A percentile compares a stretch with the other conserved stretches of the same genome.
Conservation (phyloP, 2,329 filamentous ascomycete genomes). For the Stagonosporopsis chrysanthemi region DNA sequence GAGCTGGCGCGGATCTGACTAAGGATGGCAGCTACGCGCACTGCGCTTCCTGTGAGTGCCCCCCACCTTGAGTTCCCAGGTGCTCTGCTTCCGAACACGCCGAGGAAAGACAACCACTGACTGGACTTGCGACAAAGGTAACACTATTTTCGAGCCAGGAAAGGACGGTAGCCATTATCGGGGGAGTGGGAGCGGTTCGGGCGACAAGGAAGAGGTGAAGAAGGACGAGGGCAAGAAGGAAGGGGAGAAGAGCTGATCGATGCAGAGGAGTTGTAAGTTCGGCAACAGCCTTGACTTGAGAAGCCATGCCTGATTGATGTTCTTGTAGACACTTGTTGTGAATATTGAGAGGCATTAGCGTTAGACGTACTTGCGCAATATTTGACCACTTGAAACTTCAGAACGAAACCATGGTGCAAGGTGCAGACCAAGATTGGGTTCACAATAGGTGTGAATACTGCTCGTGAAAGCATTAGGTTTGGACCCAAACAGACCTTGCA, state of each 20-base stretch:
- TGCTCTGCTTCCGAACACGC: not conserved
- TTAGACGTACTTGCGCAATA: not conserved
- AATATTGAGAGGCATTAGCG: not conserved
- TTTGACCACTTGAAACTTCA: not conserved
- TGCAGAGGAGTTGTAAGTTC: not conserved
- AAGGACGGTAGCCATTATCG: slow-evolving; percentile 38
- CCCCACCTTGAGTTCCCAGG: not conserved
- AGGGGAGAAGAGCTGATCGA: slow-evolving; percentile 13
- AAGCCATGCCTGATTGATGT: not conserved
- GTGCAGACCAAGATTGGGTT: not conserved
- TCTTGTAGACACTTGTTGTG: not conserved
- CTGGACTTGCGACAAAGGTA: slow-evolving; percentile 20
- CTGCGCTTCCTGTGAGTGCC: slow-evolving; percentile 38
- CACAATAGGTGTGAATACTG: not conserved
- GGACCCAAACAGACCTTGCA: slow-evolving; percentile 16
- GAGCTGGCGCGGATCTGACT: slow-evolving; percentile 37
- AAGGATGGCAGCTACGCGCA: slow-evolving; percentile 41
- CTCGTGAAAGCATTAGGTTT: not conserved
- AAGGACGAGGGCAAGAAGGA: slow-evolving; percentile 25
- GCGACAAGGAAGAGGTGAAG: slow-evolving; percentile 36
- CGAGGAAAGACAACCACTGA: not conserved
- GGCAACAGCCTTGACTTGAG: too few species aligned
- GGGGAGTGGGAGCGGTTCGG: slow-evolving; percentile 35
- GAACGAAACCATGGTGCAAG: not conserved
- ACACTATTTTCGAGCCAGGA: slow-evolving; percentile 39